Percentiles rank a stretch among this genome's conserved stretches.
These are phyloP conservation scores for Caryopteris hybrid DNA, from an alignment of 305 asterid species.

Conservation along the genomic window DNA sequence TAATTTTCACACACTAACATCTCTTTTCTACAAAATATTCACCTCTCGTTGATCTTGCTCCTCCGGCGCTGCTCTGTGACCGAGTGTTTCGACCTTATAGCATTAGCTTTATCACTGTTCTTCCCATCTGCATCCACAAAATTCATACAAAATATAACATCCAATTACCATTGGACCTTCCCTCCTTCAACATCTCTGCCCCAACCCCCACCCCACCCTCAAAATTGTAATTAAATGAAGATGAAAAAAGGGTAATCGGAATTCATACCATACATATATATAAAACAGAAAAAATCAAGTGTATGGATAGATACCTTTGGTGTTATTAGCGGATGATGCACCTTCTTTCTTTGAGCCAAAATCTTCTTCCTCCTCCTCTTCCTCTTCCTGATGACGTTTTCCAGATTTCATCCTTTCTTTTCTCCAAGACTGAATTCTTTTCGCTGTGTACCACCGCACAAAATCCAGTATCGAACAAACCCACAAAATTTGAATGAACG, in stretches of 20 bases:
- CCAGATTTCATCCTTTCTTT: conserved; percentile 42
- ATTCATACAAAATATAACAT: conserved; percentile 15
- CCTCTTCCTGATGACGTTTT: conserved; percentile 48
- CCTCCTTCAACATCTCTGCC: neutral
- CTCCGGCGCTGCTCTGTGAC: conserved; percentile 94
- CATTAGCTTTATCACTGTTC: conserved; percentile 75
- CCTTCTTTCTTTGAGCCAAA: conserved; percentile 47
- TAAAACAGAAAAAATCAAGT: neutral
- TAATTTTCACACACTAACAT: neutral
- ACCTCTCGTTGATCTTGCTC: conserved; percentile 98
- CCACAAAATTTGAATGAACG: conserved; percentile 16
- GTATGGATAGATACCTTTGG: conserved; percentile 38
- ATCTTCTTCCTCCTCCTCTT: conserved; percentile 70
- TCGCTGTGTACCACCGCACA: neutral
- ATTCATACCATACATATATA: neutral
- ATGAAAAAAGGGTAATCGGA: neutral
- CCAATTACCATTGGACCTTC: neutral
- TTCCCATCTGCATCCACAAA: conserved; percentile 66
- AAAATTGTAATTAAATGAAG: neutral
- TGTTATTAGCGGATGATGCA: conserved; percentile 45
- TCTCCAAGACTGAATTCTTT: conserved; percentile 7
- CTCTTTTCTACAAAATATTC: neutral
- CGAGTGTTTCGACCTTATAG: conserved; percentile 82
- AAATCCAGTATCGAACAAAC: conserved; percentile 22
- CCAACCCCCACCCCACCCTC: neutral